phyloP scores from a whole-genome alignment of 208 protist species.

The Tritrichomonas musculus region DNA sequence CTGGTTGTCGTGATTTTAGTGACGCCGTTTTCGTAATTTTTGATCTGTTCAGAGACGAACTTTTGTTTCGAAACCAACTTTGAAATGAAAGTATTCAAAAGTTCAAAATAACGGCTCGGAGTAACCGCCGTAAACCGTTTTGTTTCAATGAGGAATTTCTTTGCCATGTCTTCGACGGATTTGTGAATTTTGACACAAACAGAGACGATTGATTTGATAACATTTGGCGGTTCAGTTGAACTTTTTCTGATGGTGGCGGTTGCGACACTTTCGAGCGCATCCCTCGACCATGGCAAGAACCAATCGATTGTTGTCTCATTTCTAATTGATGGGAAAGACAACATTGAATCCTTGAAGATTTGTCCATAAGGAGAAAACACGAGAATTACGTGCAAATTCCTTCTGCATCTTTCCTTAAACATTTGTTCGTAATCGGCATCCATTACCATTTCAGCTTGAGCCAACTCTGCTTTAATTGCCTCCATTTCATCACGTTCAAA shows the following conservation, averaged over 20 bases:
- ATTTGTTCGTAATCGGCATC: slow-evolving; percentile 78
- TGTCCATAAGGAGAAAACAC: slow-evolving; percentile 89
- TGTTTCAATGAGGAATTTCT: slow-evolving; percentile 78
- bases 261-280: slow-evolving; percentile 82
- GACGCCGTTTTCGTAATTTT: not conserved
- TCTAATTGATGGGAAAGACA: slow-evolving; percentile 90
- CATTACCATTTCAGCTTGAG: slow-evolving; percentile 63
- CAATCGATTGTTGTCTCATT: slow-evolving; percentile 95
- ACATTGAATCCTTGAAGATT: slow-evolving; percentile 79
- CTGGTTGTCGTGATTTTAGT: not conserved
- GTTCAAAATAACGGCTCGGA: slow-evolving; percentile 93
- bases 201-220: not conserved
- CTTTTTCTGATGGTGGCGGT: slow-evolving; percentile 66
- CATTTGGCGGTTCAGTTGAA: slow-evolving; percentile 47
- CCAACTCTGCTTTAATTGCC: slow-evolving; percentile 46
- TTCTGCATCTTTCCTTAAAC: slow-evolving; percentile 81
- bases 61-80: slow-evolving; percentile 74
- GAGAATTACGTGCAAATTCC: slow-evolving; percentile 85
- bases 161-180: slow-evolving; percentile 75
- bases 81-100: slow-evolving; percentile 90
- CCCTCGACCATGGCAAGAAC: slow-evolving; percentile 89
- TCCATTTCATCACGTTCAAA: slow-evolving; percentile 77
- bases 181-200: slow-evolving; percentile 53
- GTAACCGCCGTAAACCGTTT: slow-evolving; percentile 93
- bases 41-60: slow-evolving; percentile 44